Conservation (phyloP, 225 moss, liverwort and hornwort species). For the Sphagnum tenellum region DNA sequence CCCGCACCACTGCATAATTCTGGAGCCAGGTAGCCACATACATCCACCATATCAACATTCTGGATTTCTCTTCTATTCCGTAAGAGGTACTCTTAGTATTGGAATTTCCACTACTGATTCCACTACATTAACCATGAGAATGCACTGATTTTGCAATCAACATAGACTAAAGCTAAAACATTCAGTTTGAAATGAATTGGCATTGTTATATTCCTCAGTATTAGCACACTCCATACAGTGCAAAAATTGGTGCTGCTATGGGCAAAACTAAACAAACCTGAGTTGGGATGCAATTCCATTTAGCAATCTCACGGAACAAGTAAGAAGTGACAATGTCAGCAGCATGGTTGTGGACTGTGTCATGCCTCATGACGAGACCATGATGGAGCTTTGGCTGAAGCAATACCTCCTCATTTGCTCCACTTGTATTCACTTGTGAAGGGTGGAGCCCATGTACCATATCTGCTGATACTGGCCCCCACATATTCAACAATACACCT, state of each 20-base stretch:
- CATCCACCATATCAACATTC: no score
- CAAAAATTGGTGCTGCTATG: no score
- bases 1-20: slow-evolving; percentile 64
- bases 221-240: no score
- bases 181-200: neutral
- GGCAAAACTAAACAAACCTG: slow-evolving; percentile 33
- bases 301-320: slow-evolving; percentile 72
- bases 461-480: slow-evolving; percentile 56
- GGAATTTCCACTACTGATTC: no score
- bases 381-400: slow-evolving; percentile 74
- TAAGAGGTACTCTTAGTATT: no score
- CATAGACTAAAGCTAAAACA: neutral
- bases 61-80: no score
- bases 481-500: no score
- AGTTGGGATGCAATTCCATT: slow-evolving; percentile 52
- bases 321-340: slow-evolving; percentile 64
- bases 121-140: no score
- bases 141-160: neutral
- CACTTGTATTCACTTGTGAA: slow-evolving; percentile 27
- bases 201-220: no score
- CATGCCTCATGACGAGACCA: slow-evolving; percentile 72
- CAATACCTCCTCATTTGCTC: slow-evolving; percentile 59
- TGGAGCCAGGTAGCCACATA: slow-evolving; percentile 6
- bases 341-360: slow-evolving; percentile 52
- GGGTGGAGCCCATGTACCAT: slow-evolving; percentile 84